Base-by-base conservation (phyloP, 1,139 yeast genomes). In the Saccharomyces hybrid region DNA sequence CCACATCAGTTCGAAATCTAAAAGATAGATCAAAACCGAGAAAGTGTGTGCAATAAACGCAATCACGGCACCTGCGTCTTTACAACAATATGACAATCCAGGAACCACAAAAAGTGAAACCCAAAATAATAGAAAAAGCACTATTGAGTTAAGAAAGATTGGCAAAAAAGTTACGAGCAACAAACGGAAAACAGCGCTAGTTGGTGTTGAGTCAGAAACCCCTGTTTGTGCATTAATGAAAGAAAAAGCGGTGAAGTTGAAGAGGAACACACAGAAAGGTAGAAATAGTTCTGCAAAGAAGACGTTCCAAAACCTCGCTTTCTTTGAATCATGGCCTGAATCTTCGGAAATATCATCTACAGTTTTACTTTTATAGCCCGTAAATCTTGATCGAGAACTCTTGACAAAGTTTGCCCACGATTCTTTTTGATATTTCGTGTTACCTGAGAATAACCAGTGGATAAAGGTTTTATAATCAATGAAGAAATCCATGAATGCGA, bases 171-270 rank as follows among this genome's bases (percentile, higher is more conserved):
- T 71, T 1, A 84, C 71, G 5, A 86, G 63, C 0, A 73, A 61
- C 7, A 87, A 64, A 49, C 95, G 72, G 8, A 82, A 49, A 0
- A 83, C 53, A 0, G 86, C 78, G 61, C 84, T 80, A 1, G 84
- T 78, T 0, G 77, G 75, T n/a, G 61, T 61, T 0, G 78, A 79
- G 27, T 69, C 63, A 29, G 62, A 62, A 1, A 83, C 84, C 2
- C 88, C 88, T 46, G 81, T 82, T 68, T 86, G 95, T 0, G 91
- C 75, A 64, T 86, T 86, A 52, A 84, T 79, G 63, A 83, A 89
- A 51, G 83, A 71, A 63, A 81, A 88, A 0, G 95, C 90, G 34
- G 80, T 65, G 32, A 82, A 73, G 53, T 78, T 74, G 52, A 77
- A 72, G 1, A 70, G 14, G 3, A 79, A 71, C 14, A 73, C 72